Percentiles rank a stretch among this genome's conserved stretches.
phyloP scores from a whole-genome alignment of 2,329 filamentous ascomycete species.

The Botryotinia narcissicola region DNA sequence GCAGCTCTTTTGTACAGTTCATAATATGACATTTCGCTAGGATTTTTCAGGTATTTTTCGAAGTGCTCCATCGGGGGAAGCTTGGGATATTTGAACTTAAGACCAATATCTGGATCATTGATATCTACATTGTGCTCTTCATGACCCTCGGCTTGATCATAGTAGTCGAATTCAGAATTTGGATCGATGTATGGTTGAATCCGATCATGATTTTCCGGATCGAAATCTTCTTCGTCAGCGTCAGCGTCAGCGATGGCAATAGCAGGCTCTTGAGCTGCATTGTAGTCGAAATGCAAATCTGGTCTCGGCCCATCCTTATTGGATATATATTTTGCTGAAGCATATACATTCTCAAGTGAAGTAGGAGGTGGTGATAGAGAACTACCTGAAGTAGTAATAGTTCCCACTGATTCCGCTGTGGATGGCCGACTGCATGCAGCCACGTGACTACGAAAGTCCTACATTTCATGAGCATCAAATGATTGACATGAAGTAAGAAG shows the following conservation, averaged over 20 bases:
- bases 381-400: constrained; percentile 27
- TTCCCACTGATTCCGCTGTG: constrained; percentile 26
- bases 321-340: constrained; percentile 16
- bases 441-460: constrained; percentile 37
- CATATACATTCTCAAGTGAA: constrained; percentile 12
- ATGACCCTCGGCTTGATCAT: constrained; percentile 29
- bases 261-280: constrained; percentile 20
- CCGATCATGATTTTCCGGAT: not conserved
- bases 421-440: constrained; percentile 28
- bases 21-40: constrained; percentile 31
- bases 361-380: constrained; percentile 29
- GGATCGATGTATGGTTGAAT: constrained; percentile 28
- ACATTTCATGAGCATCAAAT: constrained; percentile 27
- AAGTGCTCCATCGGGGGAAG: constrained; percentile 30
- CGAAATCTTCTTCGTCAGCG: constrained; percentile 15
- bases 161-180: constrained; percentile 28
- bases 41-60: constrained; percentile 31
- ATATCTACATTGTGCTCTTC: constrained; percentile 17
- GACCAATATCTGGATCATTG: constrained; percentile 17
- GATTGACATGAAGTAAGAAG: not conserved
- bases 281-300: constrained; percentile 19
- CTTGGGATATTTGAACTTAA: constrained; percentile 30
- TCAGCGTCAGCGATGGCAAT: constrained; percentile 15
- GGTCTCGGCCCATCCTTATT: constrained; percentile 18
- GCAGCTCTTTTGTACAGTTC: constrained; percentile 32